These are phyloP conservation scores for Phytophthora uliginosa DNA, from an alignment of 352 stramenopile species.

Conservation along the genomic window DNA sequence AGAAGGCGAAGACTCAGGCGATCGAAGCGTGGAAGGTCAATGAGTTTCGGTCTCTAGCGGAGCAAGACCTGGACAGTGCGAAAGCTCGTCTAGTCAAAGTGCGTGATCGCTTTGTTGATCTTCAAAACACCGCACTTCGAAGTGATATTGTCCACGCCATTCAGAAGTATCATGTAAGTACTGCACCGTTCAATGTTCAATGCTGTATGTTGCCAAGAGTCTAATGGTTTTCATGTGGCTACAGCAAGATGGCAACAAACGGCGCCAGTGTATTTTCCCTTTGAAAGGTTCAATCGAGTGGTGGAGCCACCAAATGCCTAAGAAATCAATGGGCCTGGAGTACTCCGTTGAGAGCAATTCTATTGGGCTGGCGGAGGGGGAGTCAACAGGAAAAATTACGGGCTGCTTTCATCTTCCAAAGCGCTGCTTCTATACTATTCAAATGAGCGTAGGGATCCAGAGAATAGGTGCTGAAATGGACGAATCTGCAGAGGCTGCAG, in stretches of 20 bases:
- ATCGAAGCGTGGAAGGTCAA: constrained; percentile 76
- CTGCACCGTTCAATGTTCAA: background rate
- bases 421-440: constrained; percentile 55
- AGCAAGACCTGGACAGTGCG: constrained; percentile 68
- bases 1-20: constrained; percentile 52
- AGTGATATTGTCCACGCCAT: constrained; percentile 54
- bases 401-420: constrained; percentile 67
- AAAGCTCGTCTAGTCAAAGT: constrained; percentile 64
- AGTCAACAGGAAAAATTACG: constrained; percentile 32
- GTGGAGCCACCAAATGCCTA: constrained; percentile 58
- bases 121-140: constrained; percentile 54
- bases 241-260: constrained; percentile 60
- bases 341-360: constrained; percentile 25
- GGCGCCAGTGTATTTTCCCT: constrained; percentile 68
- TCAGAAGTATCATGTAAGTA: constrained; percentile 52
- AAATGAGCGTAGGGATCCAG: constrained; percentile 34
- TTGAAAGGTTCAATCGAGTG: constrained; percentile 72
- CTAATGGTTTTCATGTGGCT: background rate
- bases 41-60: constrained; percentile 53
- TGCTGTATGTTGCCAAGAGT: background rate
- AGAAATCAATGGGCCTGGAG: constrained; percentile 49
- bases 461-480: background rate
- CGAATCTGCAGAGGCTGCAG: background rate
- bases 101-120: constrained; percentile 62
- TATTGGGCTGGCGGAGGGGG: constrained; percentile 32